phyloP scores from a whole-genome alignment of 2,329 filamentous ascomycete genomes.

The Fonsecaea pugnacius region DNA sequence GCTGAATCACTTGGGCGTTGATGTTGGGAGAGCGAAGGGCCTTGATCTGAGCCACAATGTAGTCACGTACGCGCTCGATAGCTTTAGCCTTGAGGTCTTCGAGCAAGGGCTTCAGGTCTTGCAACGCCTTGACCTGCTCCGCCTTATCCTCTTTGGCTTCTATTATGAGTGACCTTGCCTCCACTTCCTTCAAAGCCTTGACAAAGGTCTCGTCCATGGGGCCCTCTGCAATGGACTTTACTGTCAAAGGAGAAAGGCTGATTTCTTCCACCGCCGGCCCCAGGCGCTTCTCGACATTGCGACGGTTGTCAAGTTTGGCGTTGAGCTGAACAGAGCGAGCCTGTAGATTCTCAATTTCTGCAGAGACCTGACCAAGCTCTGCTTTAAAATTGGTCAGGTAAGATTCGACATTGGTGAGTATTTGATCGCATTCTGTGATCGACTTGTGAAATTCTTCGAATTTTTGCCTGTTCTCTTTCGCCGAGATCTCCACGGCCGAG shows the following conservation, averaged over 20 bases:
- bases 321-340: constrained; percentile 82
- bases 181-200: constrained; percentile 79
- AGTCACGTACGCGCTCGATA: constrained; percentile 91
- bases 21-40: constrained; percentile 91
- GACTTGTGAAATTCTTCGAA: constrained; percentile 90
- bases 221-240: constrained; percentile 84
- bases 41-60: constrained; percentile 92
- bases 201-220: constrained; percentile 89
- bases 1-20: constrained; percentile 95
- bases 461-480: constrained; percentile 78
- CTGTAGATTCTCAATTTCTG: constrained; percentile 93
- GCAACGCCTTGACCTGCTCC: constrained; percentile 71
- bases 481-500: constrained; percentile 59
- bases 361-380: constrained; percentile 87
- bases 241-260: constrained; percentile 80
- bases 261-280: constrained; percentile 90
- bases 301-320: constrained; percentile 83
- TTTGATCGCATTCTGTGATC: constrained; percentile 85
- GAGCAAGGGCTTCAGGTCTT: constrained; percentile 82
- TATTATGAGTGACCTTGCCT: constrained; percentile 73
- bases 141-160: constrained; percentile 68
- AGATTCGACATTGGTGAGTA: constrained; percentile 87
- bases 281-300: constrained; percentile 83
- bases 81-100: constrained; percentile 78
- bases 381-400: constrained; percentile 93